A percentile compares a stretch with the other conserved stretches of the same genome.
These are phyloP conservation scores for Penicillium lividum DNA, from an alignment of 495 filamentous ascomycete genomes.

Conservation along the genomic window DNA sequence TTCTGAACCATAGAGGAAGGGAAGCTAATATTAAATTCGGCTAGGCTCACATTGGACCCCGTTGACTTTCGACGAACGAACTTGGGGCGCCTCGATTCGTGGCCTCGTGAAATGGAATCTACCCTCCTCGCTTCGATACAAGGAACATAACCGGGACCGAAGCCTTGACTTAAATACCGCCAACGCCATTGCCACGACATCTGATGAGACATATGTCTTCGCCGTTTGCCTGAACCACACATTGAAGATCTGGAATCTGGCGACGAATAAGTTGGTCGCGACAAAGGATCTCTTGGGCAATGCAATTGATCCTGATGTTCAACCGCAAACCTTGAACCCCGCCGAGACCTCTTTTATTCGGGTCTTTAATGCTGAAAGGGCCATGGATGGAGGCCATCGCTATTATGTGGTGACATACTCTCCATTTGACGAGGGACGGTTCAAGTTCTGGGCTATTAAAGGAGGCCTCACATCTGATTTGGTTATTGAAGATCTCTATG, in stretches of 20 bases:
- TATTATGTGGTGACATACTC: slow-evolving; percentile 84
- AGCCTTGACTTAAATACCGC: slow-evolving; percentile 66
- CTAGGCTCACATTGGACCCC: slow-evolving; percentile 70
- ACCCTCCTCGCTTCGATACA: slow-evolving; percentile 63
- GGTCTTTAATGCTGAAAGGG: slow-evolving; percentile 60
- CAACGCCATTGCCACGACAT: slow-evolving; percentile 63
- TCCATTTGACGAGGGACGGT: slow-evolving; percentile 79
- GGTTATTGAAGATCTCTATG: slow-evolving; percentile 69
- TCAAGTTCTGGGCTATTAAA: slow-evolving; percentile 90
- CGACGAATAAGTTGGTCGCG: slow-evolving; percentile 68
- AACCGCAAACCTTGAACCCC: slow-evolving; percentile 75
- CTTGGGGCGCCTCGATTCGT: slow-evolving; percentile 72
- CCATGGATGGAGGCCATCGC: slow-evolving; percentile 56
- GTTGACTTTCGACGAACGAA: slow-evolving; percentile 73
- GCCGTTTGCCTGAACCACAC: slow-evolving; percentile 85
- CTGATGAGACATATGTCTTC: slow-evolving; percentile 71
- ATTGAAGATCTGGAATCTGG: slow-evolving; percentile 81
- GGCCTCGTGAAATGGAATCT: slow-evolving; percentile 71
- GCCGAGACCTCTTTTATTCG: slow-evolving; percentile 68
- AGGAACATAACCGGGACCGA: slow-evolving; percentile 60
- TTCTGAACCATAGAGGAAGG: background rate
- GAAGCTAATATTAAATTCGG: background rate
- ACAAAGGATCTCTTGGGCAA: slow-evolving; percentile 70
- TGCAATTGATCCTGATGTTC: slow-evolving; percentile 54
- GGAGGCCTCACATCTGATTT: slow-evolving; percentile 62